phyloP scores from a whole-genome alignment of 805 yeast genomes.

The Priceomyces fermenticarens region DNA sequence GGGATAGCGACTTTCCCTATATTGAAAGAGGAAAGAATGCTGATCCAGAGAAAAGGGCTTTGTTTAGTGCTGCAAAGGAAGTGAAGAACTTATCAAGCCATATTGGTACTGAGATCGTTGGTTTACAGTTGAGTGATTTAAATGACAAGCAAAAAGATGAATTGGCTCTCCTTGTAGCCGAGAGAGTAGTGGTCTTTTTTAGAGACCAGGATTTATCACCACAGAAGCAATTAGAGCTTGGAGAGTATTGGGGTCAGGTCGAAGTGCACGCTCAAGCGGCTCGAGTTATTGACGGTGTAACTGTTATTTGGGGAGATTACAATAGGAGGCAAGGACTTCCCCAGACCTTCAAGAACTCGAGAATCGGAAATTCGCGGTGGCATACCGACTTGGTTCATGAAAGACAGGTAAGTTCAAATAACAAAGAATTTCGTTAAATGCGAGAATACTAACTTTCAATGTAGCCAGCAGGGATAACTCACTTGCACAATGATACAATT shows the following conservation, averaged over 20 bases:
- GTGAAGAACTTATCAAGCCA: slow-evolving; percentile 22
- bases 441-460: slow-evolving; percentile 3
- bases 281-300: slow-evolving; percentile 23
- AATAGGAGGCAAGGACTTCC: slow-evolving; percentile 25
- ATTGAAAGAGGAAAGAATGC: slow-evolving; percentile 26
- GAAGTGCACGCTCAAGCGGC: slow-evolving; percentile 28
- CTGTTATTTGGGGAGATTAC: slow-evolving; percentile 42
- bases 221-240: slow-evolving; percentile 25
- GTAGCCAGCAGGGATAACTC: slow-evolving; percentile 37
- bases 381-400: slow-evolving; percentile 38
- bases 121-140: slow-evolving; percentile 24
- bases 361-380: slow-evolving; percentile 28
- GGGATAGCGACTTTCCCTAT: slow-evolving; percentile 19
- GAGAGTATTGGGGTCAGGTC: slow-evolving; percentile 27
- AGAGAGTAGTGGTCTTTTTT: slow-evolving; percentile 27
- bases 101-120: slow-evolving; percentile 27
- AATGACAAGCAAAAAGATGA: slow-evolving; percentile 25
- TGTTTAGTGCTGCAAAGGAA: slow-evolving; percentile 26
- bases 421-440: not conserved
- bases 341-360: slow-evolving; percentile 22
- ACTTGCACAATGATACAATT: slow-evolving; percentile 35
- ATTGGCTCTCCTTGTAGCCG: slow-evolving; percentile 24
- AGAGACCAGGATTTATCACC: slow-evolving; percentile 30
- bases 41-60: slow-evolving; percentile 27
- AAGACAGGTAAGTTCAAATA: slow-evolving; percentile 12